Evolutionary conservation across 208 protist species (phyloP), one percentile per base, ranked within the genome.

Genomic region (Jaenimonas drosophilae): DNA sequence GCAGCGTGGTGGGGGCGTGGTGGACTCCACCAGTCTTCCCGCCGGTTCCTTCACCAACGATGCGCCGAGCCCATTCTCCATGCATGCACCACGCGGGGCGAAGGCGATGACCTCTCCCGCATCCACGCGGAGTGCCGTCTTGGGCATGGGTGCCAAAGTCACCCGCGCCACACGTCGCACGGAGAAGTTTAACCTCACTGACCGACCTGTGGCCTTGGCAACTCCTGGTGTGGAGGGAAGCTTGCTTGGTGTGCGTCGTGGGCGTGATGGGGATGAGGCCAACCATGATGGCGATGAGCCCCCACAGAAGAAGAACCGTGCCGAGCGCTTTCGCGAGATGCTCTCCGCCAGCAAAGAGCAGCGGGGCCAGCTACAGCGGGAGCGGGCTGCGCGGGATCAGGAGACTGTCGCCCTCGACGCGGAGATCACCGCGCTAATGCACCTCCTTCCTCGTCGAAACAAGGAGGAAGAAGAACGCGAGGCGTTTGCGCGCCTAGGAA

Each of bases 241-340:
- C 27, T 24, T 14, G 32, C 9, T 50, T 16, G 29, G 32, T 26
- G 34, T 51, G 32, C 12, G 26, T 32, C 19, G 53, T 66, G 37
- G 64, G 63, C 4, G 33, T 67, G 36, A 53, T 11, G 32, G 49
- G 23, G 52, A 16, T 23, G 46, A 16, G 19, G 43, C 49, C 20
- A 53, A 48, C 9, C 38, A 36, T 3, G 63, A 43, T 30, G 58
- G 50, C 21, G 53, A 59, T 1, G 57, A 21, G 24, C 51, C 59
- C 17, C 58, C 52, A 17, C 38, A 50, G 4, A 72, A 81, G 53
- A 49, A 71, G 43, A 73, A 63, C 2, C 59, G 67, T 5, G 66
- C 58, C 32, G 79, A 88, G 62, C 53, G 61, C 2, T 88, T 91
- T 47, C 61, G 60, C 4, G 75, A 86, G 32, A 60, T 88, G 52